These are phyloP conservation scores for Gnomoniopsis smithogilvyi DNA, from an alignment of 2,329 filamentous ascomycete species.

Conservation along the genomic window DNA sequence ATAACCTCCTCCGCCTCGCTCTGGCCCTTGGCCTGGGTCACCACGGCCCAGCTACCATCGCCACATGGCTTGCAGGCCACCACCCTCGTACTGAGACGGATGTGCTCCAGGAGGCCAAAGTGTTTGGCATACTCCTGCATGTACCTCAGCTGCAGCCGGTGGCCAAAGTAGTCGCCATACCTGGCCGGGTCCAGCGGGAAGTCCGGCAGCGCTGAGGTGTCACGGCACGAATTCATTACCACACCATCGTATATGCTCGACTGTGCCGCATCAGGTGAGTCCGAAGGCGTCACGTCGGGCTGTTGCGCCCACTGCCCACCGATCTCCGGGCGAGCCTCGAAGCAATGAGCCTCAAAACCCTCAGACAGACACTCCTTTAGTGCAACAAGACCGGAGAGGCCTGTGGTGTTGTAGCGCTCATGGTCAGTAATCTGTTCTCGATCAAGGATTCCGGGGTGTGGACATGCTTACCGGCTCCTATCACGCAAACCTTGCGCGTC, in stretches of 20 bases:
- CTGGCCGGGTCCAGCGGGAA: slow-evolving; percentile 36
- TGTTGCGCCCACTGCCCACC: slow-evolving; percentile 39
- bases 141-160: slow-evolving; percentile 31
- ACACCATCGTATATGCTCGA: slow-evolving; percentile 33
- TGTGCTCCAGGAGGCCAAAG: slow-evolving; percentile 31
- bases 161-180: slow-evolving; percentile 35
- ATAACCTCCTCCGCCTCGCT: slow-evolving; percentile 21
- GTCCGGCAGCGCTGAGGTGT: slow-evolving; percentile 35
- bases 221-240: slow-evolving; percentile 34
- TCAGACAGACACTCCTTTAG: slow-evolving; percentile 37
- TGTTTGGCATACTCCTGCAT: slow-evolving; percentile 34
- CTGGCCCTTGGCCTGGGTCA: slow-evolving; percentile 17
- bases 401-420: slow-evolving; percentile 16
- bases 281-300: slow-evolving; percentile 21
- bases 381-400: slow-evolving; percentile 31
- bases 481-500: slow-evolving; percentile 12
- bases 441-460: neutral
- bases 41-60: slow-evolving; percentile 29
- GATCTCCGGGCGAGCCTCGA: slow-evolving; percentile 31
- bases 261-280: slow-evolving; percentile 20
- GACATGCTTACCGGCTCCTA: slow-evolving; percentile 8
- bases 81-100: slow-evolving; percentile 31
- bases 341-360: slow-evolving; percentile 31
- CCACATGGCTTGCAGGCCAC: slow-evolving; percentile 25
- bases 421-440: neutral